Conservation (phyloP, 2,329 filamentous ascomycete species). For the Colletotrichum costaricense region DNA sequence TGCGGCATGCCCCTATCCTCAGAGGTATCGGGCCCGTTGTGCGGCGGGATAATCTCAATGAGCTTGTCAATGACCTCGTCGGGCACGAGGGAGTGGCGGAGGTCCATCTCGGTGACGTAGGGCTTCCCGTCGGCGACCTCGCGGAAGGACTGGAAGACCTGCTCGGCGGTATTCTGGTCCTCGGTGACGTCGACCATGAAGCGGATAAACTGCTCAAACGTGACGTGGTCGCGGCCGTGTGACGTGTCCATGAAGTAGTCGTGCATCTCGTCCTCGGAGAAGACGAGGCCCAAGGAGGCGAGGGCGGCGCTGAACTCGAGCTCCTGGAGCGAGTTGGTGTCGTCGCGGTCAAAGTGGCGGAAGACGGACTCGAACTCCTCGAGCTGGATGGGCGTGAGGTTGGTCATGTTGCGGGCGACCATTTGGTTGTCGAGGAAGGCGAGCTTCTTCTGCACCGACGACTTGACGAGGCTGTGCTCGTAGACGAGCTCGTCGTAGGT, state of each 20-base stretch:
- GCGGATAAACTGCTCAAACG: slow-evolving; percentile 97
- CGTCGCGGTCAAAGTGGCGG: slow-evolving; percentile 95
- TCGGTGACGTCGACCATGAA: slow-evolving; percentile 99
- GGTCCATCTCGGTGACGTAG: slow-evolving; percentile 97
- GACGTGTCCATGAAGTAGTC: slow-evolving; percentile 92
- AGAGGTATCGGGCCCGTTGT: slow-evolving; percentile 86
- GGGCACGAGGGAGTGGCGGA: slow-evolving; percentile 93
- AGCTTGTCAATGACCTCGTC: slow-evolving; percentile 97
- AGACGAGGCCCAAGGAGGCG: slow-evolving; percentile 94
- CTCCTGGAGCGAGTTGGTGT: slow-evolving; percentile 89
- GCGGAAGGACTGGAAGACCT: slow-evolving; percentile 97
- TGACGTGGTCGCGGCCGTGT: slow-evolving; percentile 81
- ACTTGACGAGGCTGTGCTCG: slow-evolving; percentile 90
- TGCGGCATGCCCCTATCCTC: slow-evolving; percentile 87
- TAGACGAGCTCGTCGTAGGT: slow-evolving; percentile 97
- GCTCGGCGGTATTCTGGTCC: slow-evolving; percentile 98
- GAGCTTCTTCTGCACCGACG: slow-evolving; percentile 94
- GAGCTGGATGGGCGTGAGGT: slow-evolving; percentile 95
- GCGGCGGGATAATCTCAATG: slow-evolving; percentile 84
- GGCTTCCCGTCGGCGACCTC: slow-evolving; percentile 99
- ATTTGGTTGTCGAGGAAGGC: slow-evolving; percentile 98
- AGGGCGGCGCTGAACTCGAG: slow-evolving; percentile 96
- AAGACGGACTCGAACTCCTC: slow-evolving; percentile 99
- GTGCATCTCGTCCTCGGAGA: slow-evolving; percentile 98
- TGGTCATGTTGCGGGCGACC: slow-evolving; percentile 98